A percentile compares a stretch with the other conserved stretches of the same genome.
These are phyloP conservation scores for Metschnikowia kunwiensis DNA, from an alignment of 805 yeast species.

Conservation along the genomic window DNA sequence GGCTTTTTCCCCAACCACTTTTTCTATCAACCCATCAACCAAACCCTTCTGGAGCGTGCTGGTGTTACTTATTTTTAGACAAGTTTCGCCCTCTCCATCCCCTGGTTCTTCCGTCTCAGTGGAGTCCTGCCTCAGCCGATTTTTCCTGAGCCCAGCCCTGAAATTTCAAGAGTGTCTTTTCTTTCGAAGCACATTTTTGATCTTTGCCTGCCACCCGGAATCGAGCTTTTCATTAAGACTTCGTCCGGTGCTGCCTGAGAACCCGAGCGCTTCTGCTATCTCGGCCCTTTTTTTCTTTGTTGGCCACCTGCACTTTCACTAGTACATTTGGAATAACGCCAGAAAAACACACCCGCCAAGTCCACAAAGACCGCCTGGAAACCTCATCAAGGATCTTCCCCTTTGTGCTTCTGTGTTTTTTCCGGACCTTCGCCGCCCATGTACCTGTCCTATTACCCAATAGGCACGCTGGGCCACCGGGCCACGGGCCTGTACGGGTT, in stretches of 20 bases:
- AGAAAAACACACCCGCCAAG: too few relatives aligned
- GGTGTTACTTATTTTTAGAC: neutral
- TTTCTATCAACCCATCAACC: neutral
- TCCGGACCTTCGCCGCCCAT: conserved; percentile 1
- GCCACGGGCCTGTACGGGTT: conserved; percentile 28
- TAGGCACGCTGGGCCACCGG: conserved; percentile 41
- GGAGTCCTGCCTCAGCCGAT: conserved; percentile 1
- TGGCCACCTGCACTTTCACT: conserved; percentile 9
- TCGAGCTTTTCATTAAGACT: conserved; percentile 43
- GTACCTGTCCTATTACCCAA: conserved; percentile 17
- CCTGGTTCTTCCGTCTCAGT: conserved; percentile 1
- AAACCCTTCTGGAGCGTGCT: neutral
- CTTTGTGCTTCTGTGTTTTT: conserved; percentile 1
- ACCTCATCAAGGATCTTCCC: too few relatives aligned
- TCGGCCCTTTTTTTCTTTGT: conserved; percentile 8
- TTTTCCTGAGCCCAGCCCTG: too few relatives aligned
- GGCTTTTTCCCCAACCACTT: neutral
- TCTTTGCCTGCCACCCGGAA: conserved; percentile 10
- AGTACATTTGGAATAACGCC: too few relatives aligned
- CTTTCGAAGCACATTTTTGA: conserved; percentile 3
- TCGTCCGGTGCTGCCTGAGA: conserved; percentile 23
- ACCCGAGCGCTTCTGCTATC: conserved; percentile 7
- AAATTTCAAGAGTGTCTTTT: conserved; percentile 5
- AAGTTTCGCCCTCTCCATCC: conserved; percentile 1
- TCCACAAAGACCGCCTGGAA: too few relatives aligned